phyloP scores from a whole-genome alignment of 2,329 filamentous ascomycete species.

The Exophiala bonariae region DNA sequence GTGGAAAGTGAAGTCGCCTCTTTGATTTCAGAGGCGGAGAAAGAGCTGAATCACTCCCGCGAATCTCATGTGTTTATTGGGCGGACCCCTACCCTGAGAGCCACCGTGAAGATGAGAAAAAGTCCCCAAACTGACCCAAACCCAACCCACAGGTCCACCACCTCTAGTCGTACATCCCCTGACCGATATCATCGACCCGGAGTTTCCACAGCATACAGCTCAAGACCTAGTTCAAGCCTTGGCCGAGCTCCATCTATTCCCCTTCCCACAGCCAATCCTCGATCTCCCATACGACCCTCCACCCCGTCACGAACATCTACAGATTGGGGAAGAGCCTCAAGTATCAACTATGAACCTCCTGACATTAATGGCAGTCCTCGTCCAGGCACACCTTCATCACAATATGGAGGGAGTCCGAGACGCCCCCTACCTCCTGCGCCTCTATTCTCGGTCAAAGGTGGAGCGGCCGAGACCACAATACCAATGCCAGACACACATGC shows the following conservation, averaged over 20 bases:
- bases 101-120: slow-evolving; percentile 27
- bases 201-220: slow-evolving; percentile 34
- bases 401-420: slow-evolving; percentile 83
- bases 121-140: slow-evolving; percentile 29
- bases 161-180: slow-evolving; percentile 29
- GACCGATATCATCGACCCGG: slow-evolving; percentile 34
- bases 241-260: slow-evolving; percentile 43
- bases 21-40: slow-evolving; percentile 22
- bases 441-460: slow-evolving; percentile 59
- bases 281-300: slow-evolving; percentile 52
- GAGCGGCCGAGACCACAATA: slow-evolving; percentile 64
- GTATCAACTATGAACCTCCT: slow-evolving; percentile 75
- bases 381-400: slow-evolving; percentile 85
- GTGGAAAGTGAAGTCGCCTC: slow-evolving; percentile 24
- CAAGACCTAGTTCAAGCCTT: slow-evolving; percentile 44
- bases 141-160: slow-evolving; percentile 26
- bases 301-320: slow-evolving; percentile 48
- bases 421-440: slow-evolving; percentile 86
- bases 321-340: slow-evolving; percentile 69
- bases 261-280: slow-evolving; percentile 39
- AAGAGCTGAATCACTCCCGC: slow-evolving; percentile 17
- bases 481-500: slow-evolving; percentile 63
- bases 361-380: slow-evolving; percentile 88
- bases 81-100: slow-evolving; percentile 26
- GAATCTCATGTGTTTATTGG: slow-evolving; percentile 19